Evolutionary conservation across 2,329 filamentous ascomycete genomes (phyloP), one percentile per base, ranked within the genome.

Genomic region (Camptophora hylomeconis): DNA sequence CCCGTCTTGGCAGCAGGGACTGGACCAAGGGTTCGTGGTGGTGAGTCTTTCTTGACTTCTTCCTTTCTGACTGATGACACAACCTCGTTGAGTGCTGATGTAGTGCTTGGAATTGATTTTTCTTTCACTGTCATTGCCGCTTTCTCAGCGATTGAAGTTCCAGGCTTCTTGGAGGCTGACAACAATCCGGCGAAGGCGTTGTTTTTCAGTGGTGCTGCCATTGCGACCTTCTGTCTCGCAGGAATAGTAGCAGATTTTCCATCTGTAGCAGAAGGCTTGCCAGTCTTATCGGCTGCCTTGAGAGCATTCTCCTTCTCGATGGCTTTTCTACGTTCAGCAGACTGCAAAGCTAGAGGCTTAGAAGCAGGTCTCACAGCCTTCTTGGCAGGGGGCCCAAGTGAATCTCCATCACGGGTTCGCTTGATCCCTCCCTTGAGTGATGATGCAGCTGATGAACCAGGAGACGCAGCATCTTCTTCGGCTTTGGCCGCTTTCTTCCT

Each of bases 121-220:
- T 43, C 44, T 35, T 49, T 46, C 11, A 33, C 31, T 17, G 41
- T 38, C 2, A 57, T 56, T 0, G 59, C 57, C n/a, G 56, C 57
- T 38, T 58, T 49, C 30, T 60, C 60, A 7, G 60, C 58, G 47
- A 61, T 61, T 1, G 61, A 62, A 8, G 61, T 65, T 16, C 61
- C 61, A 7, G 60, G 61, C 35, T 56, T 56, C 35, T 65, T 65
- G 3, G 60, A 62, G 9, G 59, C 61, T 7, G 61, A 64, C 37
- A 52, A 50, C 32, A 65, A 41, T 32, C 53, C 57, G 16, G 58
- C 54, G 36, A 65, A 65, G 15, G 63, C 45, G 37, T 53, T 60
- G 7, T 54, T 53, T 39, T 63, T 63, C 1, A 8, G 53, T 41
- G 33, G 38, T 18, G 33, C 21, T 21, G 39, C 30, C 6, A 45